Conservation (phyloP, 2,329 filamentous ascomycete species). For the Paracoccidioides lutzii region DNA sequence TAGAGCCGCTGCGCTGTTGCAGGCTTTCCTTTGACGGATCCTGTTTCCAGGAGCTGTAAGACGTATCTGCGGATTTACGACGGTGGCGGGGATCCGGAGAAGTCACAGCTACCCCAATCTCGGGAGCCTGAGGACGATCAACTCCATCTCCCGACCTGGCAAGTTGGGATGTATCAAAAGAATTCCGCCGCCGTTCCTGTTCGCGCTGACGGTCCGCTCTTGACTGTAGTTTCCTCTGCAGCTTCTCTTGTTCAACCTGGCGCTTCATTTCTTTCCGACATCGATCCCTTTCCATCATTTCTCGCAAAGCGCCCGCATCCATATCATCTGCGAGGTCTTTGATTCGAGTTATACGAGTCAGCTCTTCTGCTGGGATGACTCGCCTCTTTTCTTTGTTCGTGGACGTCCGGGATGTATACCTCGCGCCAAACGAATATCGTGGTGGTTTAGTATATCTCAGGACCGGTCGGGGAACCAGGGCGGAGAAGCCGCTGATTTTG, state of each 20-base stretch:
- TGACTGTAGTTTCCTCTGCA: constrained; percentile 36
- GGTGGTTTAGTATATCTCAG: constrained; percentile 60
- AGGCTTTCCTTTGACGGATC: constrained; percentile 24
- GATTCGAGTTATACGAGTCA: constrained; percentile 49
- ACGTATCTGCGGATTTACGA: not conserved
- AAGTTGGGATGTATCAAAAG: not conserved
- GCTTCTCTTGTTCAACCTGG: constrained; percentile 53
- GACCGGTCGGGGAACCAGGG: constrained; percentile 75
- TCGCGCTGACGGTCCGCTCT: constrained; percentile 44
- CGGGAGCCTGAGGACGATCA: not conserved
- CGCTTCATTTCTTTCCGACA: constrained; percentile 65
- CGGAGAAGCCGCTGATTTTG: constrained; percentile 64
- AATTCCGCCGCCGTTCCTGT: constrained; percentile 40
- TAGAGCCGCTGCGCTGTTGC: not conserved
- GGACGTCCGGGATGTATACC: constrained; percentile 36
- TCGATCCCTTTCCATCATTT: constrained; percentile 80
- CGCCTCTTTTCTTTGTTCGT: constrained; percentile 40
- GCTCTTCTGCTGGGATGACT: constrained; percentile 48
- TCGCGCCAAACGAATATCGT: constrained; percentile 38
- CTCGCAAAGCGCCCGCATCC: constrained; percentile 68
- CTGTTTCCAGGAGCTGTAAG: constrained; percentile 21
- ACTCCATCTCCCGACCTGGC: constrained; percentile 3
- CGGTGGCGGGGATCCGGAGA: not conserved
- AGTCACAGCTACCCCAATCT: not conserved
- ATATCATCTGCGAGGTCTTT: constrained; percentile 69